Evolutionary conservation across 495 filamentous ascomycete species (phyloP).

Genomic region (Hapsidospora chrysogenum): DNA sequence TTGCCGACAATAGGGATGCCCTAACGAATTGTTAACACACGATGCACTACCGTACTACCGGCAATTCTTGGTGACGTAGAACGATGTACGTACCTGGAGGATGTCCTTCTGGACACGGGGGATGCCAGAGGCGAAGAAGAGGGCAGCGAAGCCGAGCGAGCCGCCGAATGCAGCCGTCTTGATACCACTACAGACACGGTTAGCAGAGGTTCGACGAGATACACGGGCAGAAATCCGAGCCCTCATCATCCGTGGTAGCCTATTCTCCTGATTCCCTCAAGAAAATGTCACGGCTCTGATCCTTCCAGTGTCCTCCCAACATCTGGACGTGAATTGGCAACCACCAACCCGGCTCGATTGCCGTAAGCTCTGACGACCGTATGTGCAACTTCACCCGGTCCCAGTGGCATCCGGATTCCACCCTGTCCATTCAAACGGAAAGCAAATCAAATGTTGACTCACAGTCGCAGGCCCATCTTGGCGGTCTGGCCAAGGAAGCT

Average conservation of each 20-base stretch:
- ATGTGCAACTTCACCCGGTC: not conserved
- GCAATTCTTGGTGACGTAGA: not conserved
- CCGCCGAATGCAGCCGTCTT: slow-evolving; percentile 32
- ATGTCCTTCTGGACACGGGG: slow-evolving; percentile 37
- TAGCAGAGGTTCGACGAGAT: not conserved
- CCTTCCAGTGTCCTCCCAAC: too few relatives aligned
- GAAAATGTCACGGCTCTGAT: too few relatives aligned
- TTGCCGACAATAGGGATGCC: slow-evolving; percentile 34
- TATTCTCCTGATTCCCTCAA: too few relatives aligned
- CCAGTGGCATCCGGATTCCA: not conserved
- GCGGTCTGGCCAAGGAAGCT: slow-evolving; percentile 19
- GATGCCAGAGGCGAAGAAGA: slow-evolving; percentile 44
- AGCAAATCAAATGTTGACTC: slow-evolving; percentile 11
- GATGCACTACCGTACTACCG: too few relatives aligned
- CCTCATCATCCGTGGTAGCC: too few relatives aligned
- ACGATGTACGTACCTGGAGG: slow-evolving; percentile 16
- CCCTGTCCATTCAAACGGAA: not conserved
- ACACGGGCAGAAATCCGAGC: too few relatives aligned
- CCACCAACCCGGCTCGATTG: too few relatives aligned
- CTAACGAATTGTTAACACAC: too few relatives aligned
- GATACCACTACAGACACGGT: slow-evolving; percentile 16
- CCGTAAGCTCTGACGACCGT: too few relatives aligned
- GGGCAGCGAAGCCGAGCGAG: slow-evolving; percentile 35
- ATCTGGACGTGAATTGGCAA: too few relatives aligned
- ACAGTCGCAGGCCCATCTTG: slow-evolving; percentile 18